Percentiles rank a stretch among this genome's conserved stretches.
Evolutionary conservation across 1,284 basidiomycete species (phyloP).

Genomic region (Puccinia triticina): DNA sequence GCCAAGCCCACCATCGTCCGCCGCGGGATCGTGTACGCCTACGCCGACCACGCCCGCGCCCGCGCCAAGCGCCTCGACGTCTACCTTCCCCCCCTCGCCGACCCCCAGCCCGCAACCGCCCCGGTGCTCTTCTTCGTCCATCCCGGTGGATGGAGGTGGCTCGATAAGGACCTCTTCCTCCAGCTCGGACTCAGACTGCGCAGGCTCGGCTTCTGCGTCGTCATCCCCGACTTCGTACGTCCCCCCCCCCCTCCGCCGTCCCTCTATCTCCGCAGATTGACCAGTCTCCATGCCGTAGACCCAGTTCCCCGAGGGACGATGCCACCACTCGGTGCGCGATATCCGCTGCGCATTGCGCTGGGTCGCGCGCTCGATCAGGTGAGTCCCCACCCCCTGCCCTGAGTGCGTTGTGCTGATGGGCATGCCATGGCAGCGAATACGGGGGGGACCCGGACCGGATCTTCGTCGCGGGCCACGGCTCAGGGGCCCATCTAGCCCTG

Average conservation of each 20-base stretch:
- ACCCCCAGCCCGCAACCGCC: constrained; percentile 57
- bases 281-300: constrained; percentile 53
- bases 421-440: constrained; percentile 55
- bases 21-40: constrained; percentile 52
- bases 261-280: neutral
- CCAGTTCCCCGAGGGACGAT: constrained; percentile 59
- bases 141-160: constrained; percentile 57
- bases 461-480: constrained; percentile 60
- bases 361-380: constrained; percentile 58
- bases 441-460: constrained; percentile 59
- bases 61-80: constrained; percentile 10
- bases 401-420: too few species aligned
- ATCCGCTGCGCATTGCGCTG: constrained; percentile 60
- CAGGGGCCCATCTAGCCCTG: constrained; percentile 58
- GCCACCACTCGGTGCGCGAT: constrained; percentile 59
- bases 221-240: constrained; percentile 59
- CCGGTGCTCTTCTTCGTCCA: constrained; percentile 61
- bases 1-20: neutral
- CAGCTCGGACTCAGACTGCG: constrained; percentile 60
- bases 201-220: constrained; percentile 60
- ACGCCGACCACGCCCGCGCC: constrained; percentile 57
- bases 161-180: constrained; percentile 55
- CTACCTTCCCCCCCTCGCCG: constrained; percentile 46
- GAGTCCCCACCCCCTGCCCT: neutral
- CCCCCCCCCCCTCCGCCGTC: neutral